Percentiles rank a stretch among this genome's conserved stretches.
phyloP scores from a whole-genome alignment of 163 green algal species.

The Scenedesmus sp. region DNA sequence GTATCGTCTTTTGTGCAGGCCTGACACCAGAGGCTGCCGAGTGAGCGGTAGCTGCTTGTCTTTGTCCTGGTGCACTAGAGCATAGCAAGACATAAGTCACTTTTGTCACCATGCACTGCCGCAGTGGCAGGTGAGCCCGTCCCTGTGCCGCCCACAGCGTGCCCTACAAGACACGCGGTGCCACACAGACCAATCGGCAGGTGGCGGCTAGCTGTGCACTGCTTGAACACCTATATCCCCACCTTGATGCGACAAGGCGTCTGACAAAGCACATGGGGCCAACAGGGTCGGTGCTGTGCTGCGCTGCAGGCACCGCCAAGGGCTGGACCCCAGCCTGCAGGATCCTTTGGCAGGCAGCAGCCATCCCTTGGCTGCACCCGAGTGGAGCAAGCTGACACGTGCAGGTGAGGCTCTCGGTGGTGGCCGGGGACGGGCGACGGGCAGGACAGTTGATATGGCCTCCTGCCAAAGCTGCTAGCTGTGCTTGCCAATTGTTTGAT shows the following conservation, averaged over 20 bases:
- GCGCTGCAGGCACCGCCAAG: constrained; percentile 14
- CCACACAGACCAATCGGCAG: too few relatives aligned
- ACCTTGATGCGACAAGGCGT: background rate
- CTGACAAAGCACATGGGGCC: background rate
- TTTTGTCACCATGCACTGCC: background rate
- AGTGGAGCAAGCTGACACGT: constrained; percentile 15
- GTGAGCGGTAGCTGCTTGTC: background rate
- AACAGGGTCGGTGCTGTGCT: background rate
- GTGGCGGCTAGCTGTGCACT: too few relatives aligned
- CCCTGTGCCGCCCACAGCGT: too few relatives aligned
- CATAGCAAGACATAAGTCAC: too few relatives aligned
- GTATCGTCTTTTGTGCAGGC: constrained; percentile 29
- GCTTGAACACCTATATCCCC: background rate
- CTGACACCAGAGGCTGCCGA: constrained; percentile 17
- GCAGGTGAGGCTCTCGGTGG: background rate
- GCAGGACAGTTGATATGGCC: background rate
- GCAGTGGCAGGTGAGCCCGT: background rate
- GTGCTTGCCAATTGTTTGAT: background rate
- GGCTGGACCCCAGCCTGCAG: background rate
- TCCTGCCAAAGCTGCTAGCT: background rate
- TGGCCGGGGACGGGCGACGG: background rate
- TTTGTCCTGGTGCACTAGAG: too few relatives aligned
- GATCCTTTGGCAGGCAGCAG: constrained; percentile 5
- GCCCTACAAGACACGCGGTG: too few relatives aligned
- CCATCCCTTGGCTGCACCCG: constrained; percentile 26